Base-by-base conservation (phyloP, 352 stramenopile genomes). In the Phytopythium litorale region DNA sequence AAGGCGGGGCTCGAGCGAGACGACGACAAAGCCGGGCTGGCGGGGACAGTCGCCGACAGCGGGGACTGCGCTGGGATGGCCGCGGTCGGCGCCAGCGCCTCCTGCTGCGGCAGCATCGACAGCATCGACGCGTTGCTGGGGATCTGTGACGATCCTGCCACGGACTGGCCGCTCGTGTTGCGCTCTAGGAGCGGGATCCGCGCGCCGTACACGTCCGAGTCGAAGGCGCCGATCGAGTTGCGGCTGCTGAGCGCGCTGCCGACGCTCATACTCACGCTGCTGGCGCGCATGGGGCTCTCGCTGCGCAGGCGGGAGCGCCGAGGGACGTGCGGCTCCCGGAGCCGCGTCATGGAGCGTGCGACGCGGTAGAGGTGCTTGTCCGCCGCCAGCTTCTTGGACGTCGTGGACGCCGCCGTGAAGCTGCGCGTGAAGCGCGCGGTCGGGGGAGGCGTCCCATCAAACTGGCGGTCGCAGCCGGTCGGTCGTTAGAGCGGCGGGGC, bases 251-350 rank as follows among this genome's bases (percentile, higher is more conserved):
- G 33, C 35, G 16, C 48, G 56, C 30, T 66, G 52, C 25, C 72
- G 16, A 33, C 60, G 58, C 46, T 43, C 53, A 58, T 58, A 15
- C 15, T 49, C 12, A 48, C 53, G 53, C 53, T 38, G 32, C 61
- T 60, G 52, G 70, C 71, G 13, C 68, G 72, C 9, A 73, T 58
- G 4, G 79, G 76, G 55, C 78, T 87, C 38, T 80, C 73, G 19
- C 75, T 88, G n/a, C 70, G 76, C 66, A 78, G 67, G 18, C 74
- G 63, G n/a, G 60, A 66, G 57, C 66, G 66, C 21, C 72, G 72
- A 18, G 45, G 55, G 8, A 28, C 65, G 7, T 61, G 66, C 43
- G 60, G 40, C 59, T 76, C 68, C 19, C 58, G 66, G 52, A 77
- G 53, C n/a, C 67, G 67, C 48, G 71, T 66, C 71, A 80, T 76